Evolutionary conservation across 257 asterid species (phyloP), one percentile per base, ranked within the genome.

Genomic region (Galeopsis tetrahit): DNA sequence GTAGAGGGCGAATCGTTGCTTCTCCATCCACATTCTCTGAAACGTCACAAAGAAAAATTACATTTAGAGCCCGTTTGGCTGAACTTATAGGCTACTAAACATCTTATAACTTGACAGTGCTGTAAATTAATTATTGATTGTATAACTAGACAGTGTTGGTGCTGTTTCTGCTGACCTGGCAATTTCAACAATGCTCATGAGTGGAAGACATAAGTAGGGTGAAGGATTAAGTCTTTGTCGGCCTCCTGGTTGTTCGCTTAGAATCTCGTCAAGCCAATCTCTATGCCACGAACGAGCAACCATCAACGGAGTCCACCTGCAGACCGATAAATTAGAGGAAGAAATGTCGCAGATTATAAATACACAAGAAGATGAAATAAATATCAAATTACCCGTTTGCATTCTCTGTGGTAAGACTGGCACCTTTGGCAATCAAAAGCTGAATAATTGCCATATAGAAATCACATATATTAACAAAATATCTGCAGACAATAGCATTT

Each of bases 231-330:
- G 79, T 74, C 72, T 84, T 40, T 67, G 84, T 81, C 74, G 87
- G 55, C 72, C 74, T 72, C 66, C 85, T 76, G 87, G 89, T 15
- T 43, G 86, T 68, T 73, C 68, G 68, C 70, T 82, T 63, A 91
- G 87, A 77, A 86, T 81, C 13, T 85, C 95, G 75, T 87, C 91
- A 3, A 91, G 95, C 76, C 86, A 81, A 70, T 91, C 96, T 83
- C 94, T 76, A 81, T 82, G 89, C 97, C 96, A 89, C 64, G 97
- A 91, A 42, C 79, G 93, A 69, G 97, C 95, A 68, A 89, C 97
- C 96, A 86, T 87, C 93, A 87, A 84, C 0, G 97, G 91, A 5
- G 86, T 89, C 90, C 96, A 89, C 68, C 97, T 91, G 39, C 39
- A 79, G 51, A 32, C 69, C 31, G 65, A 46, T 44, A 36, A 58